Percentiles rank a stretch among this genome's conserved stretches.
Conservation (phyloP, 2,329 filamentous ascomycete genomes). For the Aspergillus piperis region DNA sequence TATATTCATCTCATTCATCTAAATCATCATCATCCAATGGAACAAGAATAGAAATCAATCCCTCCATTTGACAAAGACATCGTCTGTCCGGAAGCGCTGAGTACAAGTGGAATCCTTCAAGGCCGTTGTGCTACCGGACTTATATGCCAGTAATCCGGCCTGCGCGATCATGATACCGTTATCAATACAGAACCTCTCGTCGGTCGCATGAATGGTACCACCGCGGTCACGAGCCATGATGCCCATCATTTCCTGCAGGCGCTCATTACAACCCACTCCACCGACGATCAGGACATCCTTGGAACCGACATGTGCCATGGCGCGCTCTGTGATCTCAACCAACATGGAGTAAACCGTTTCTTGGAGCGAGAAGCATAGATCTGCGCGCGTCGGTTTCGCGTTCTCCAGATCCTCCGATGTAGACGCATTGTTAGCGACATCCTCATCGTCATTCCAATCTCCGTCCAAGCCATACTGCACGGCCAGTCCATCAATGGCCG, state of each 20-base stretch:
- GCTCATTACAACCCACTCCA: constrained; percentile 91
- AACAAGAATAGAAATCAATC: constrained; percentile 45
- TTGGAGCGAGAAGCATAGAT: constrained; percentile 91
- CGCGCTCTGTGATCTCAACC: constrained; percentile 96
- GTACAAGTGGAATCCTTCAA: constrained; percentile 83
- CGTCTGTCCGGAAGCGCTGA: constrained; percentile 79
- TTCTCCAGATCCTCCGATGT: constrained; percentile 36
- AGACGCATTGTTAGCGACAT: constrained; percentile 23
- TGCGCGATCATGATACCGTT: constrained; percentile 99
- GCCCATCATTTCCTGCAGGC: constrained; percentile 98
- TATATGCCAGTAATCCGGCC: constrained; percentile 82
- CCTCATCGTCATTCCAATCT: constrained; percentile 53
- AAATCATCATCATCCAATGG: constrained; percentile 3
- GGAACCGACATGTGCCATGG: constrained; percentile 95
- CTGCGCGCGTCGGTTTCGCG: constrained; percentile 66
- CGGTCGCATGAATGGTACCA: constrained; percentile 89
- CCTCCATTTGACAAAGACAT: constrained; percentile 78
- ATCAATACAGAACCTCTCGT: constrained; percentile 97
- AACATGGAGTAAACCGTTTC: constrained; percentile 97
- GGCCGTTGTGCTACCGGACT: constrained; percentile 74
- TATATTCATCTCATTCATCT: constrained; percentile 6
- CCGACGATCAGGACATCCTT: constrained; percentile 91
- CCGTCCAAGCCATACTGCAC: constrained; percentile 46
- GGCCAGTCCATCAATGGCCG: constrained; percentile 77
- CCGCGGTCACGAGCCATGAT: constrained; percentile 86